Evolutionary conservation across 768 basidiomycete genomes (phyloP).

Genomic region (Psilocybe azurescens): DNA sequence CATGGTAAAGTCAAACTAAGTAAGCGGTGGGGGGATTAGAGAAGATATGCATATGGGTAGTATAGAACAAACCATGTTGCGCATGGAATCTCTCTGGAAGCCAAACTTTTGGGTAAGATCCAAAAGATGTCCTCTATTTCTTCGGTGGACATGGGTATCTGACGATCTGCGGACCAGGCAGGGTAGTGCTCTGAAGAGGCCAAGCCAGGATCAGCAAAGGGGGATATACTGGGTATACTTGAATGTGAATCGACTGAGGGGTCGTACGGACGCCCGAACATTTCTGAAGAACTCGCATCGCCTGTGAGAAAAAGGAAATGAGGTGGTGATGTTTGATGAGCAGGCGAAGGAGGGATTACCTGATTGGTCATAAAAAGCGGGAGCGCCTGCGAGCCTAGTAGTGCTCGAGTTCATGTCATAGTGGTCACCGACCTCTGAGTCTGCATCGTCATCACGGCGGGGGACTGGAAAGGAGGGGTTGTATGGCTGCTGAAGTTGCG

Average conservation of each 20-base stretch:
- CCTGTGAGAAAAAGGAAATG: constrained; percentile 20
- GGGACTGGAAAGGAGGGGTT: constrained; percentile 36
- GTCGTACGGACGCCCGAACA: constrained; percentile 51
- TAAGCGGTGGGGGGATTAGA: constrained; percentile 6
- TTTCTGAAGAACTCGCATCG: constrained; percentile 36
- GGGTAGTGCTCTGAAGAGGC: constrained; percentile 79
- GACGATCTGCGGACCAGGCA: constrained; percentile 91
- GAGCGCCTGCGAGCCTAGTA: constrained; percentile 55
- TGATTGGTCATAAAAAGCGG: constrained; percentile 45
- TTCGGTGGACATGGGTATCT: constrained; percentile 96
- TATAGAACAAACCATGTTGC: constrained; percentile 76
- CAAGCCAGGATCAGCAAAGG: constrained; percentile 60
- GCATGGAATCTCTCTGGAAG: constrained; percentile 95
- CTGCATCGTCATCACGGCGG: constrained; percentile 47
- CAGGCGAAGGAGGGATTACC: constrained; percentile 21
- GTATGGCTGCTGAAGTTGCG: constrained; percentile 29
- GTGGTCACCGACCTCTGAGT: constrained; percentile 58
- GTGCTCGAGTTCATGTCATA: constrained; percentile 61
- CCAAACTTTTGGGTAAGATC: constrained; percentile 99
- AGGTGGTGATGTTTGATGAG: constrained; percentile 10
- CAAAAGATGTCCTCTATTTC: constrained; percentile 99
- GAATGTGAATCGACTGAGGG: constrained; percentile 67
- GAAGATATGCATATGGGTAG: constrained; percentile 5
- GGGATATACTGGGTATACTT: constrained; percentile 61
- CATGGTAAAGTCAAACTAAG: constrained; percentile 96